Percentiles rank a stretch among this genome's conserved stretches.
Conservation (phyloP, 371 early-diverging fungal species). For the Dichotomocladium elegans region DNA sequence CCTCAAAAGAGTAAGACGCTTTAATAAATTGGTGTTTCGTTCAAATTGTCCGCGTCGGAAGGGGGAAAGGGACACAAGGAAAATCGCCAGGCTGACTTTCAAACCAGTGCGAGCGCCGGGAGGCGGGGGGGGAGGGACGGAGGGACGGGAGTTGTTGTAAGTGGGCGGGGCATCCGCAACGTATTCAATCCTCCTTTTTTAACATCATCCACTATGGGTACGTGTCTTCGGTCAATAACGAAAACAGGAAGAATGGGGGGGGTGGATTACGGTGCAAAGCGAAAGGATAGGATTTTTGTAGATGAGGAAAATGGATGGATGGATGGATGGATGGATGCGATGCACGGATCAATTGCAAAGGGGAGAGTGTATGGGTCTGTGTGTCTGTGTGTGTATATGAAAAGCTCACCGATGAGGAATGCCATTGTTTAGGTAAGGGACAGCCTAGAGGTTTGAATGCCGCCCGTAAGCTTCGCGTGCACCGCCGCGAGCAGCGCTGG, state of each 20-base stretch:
- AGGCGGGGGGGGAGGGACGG: no score
- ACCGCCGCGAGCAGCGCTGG: slow-evolving; percentile 98
- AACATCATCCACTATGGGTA: slow-evolving; percentile 1
- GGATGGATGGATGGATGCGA: slow-evolving; percentile 7
- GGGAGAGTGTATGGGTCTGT: not conserved
- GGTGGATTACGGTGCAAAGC: no score
- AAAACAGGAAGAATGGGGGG: no score
- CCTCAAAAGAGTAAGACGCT: not conserved
- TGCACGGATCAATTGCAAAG: not conserved
- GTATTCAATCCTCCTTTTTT: not conserved
- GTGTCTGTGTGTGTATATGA: no score
- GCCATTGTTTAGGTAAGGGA: slow-evolving; percentile 69
- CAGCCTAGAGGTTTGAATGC: slow-evolving; percentile 98
- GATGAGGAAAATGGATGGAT: slow-evolving; percentile 8
- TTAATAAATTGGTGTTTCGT: no score
- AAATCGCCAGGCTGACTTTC: no score
- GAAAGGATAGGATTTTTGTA: not conserved
- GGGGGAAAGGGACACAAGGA: no score
- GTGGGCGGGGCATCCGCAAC: no score
- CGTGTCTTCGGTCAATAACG: no score
- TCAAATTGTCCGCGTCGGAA: no score
- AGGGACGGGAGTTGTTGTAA: no score
- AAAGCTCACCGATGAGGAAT: not conserved
- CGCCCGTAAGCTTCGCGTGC: slow-evolving; percentile 97
- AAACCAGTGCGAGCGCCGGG: no score